Evolutionary conservation across 2,329 filamentous ascomycete genomes (phyloP), one percentile per base, ranked within the genome.

Genomic region (Rugonectria rugulosa): DNA sequence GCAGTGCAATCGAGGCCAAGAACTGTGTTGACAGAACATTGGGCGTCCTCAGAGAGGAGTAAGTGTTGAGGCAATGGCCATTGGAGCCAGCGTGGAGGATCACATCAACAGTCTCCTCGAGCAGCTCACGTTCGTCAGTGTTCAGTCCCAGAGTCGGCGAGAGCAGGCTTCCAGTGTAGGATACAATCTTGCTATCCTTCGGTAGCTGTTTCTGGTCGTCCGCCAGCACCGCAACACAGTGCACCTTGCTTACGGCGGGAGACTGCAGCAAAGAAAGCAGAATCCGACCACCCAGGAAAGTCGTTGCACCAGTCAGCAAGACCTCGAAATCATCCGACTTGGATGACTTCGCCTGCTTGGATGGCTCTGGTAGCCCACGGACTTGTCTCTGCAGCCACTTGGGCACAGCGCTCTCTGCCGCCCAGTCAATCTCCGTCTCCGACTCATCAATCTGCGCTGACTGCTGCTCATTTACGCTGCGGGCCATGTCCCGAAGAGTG

Each of bases 401-500:
- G 2, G 59, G 21, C 38, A 51, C 8, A 46, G 41, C 24, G 9
- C 72, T 77, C 57, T 79, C 77, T 6, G 43, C n/a, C 2, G 72
- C 68, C 77, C 78, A 80, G 54, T 76, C 67, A 31, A 77, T 73
- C 41, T 44, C 57, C 31, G 50, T 19, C 37, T 52, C 20, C 6
- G 7, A 6, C 5, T 46, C 19, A 15, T 47, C 47, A 3, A 14
- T 36, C 29, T 52, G 19, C 6, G 27, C 32, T 29, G 19, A 24
- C 12, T 36, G 45, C 27, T 52, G 48, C 40, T 57, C 31, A 10
- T 60, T 50, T 14, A 76, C 64, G n/a, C 60, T 44, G 2, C 48
- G 41, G 2, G 74, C 70, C 73, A 80, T 76, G 2, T 43, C 26
- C 1, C 64, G 58, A 2, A 80, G 62, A 0, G 72, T 75, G 52